A percentile compares a stretch with the other conserved stretches of the same genome.
These are phyloP conservation scores for Wallacemonas sp. DNA, from an alignment of 208 protist genomes.

Conservation along the genomic window DNA sequence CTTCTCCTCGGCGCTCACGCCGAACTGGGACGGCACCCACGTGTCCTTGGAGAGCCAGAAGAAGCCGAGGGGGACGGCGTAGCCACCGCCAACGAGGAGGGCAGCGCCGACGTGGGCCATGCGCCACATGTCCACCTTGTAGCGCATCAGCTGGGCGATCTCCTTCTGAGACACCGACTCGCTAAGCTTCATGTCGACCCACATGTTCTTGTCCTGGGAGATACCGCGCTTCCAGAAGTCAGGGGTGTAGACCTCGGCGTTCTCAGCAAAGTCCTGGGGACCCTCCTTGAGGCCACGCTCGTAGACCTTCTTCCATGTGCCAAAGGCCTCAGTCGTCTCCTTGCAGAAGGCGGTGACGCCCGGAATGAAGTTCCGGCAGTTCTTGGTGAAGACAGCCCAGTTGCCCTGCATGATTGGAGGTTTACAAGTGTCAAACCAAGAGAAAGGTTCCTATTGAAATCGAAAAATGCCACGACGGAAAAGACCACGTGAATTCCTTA, in stretches of 20 bases:
- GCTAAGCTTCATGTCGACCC: slow-evolving; percentile 89
- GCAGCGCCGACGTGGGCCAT: slow-evolving; percentile 64
- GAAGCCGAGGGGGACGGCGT: slow-evolving; percentile 66
- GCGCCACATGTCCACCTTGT: slow-evolving; percentile 87
- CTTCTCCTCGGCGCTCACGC: slow-evolving; percentile 60
- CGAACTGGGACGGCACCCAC: slow-evolving; percentile 78
- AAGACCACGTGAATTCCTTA: slow-evolving; percentile 11
- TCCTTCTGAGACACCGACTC: slow-evolving; percentile 85
- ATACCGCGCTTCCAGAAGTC: slow-evolving; percentile 89
- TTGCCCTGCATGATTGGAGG: slow-evolving; percentile 74
- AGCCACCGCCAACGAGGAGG: slow-evolving; percentile 72
- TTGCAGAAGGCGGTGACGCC: slow-evolving; percentile 60
- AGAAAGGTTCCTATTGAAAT: slow-evolving; percentile 1
- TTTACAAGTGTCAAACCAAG: slow-evolving; percentile 2
- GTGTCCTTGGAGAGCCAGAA: slow-evolving; percentile 91
- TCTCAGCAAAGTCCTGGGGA: slow-evolving; percentile 76
- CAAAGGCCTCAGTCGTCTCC: slow-evolving; percentile 53
- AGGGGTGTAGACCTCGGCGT: slow-evolving; percentile 73
- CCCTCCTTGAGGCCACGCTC: slow-evolving; percentile 72
- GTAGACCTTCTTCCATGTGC: slow-evolving; percentile 85
- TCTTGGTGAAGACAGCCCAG: slow-evolving; percentile 79
- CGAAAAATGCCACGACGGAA: slow-evolving; percentile 4
- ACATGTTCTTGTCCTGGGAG: slow-evolving; percentile 91
- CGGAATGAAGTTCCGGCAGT: slow-evolving; percentile 71
- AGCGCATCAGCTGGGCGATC: slow-evolving; percentile 77